These are phyloP conservation scores for Suhomyces terraborum DNA, from an alignment of 1,139 yeast genomes.

Conservation along the genomic window DNA sequence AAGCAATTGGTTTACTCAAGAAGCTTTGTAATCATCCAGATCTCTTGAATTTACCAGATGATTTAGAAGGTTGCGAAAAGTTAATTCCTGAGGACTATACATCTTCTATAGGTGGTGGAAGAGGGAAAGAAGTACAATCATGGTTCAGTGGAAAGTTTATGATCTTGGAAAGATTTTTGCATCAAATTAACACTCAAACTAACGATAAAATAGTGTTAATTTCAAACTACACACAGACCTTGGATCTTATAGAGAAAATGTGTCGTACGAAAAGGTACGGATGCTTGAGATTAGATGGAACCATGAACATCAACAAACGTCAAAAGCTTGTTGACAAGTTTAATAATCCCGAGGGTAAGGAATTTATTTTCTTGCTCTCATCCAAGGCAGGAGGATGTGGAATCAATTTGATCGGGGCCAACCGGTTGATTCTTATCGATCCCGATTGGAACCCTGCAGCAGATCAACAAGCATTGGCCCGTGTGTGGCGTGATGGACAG, in stretches of 20 bases:
- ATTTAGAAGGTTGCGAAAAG: conserved; percentile 65
- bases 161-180: conserved; percentile 73
- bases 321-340: conserved; percentile 90
- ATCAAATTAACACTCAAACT: conserved; percentile 74
- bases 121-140: conserved; percentile 58
- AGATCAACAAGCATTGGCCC: conserved; percentile 95
- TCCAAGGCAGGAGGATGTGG: conserved; percentile 99
- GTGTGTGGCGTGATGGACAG: conserved; percentile 99
- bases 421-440: conserved; percentile 81
- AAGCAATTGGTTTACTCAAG: conserved; percentile 85
- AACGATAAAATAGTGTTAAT: conserved; percentile 93
- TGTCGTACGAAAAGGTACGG: conserved; percentile 80
- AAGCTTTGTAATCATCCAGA: conserved; percentile 95
- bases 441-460: conserved; percentile 99
- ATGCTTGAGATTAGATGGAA: conserved; percentile 84
- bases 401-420: conserved; percentile 94
- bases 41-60: conserved; percentile 71
- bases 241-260: conserved; percentile 85
- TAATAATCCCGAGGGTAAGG: conserved; percentile 87
- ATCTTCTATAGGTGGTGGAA: conserved; percentile 36
- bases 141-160: conserved; percentile 64
- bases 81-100: conserved; percentile 77
- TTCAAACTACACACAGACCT: conserved; percentile 91
- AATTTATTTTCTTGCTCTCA: conserved; percentile 83
- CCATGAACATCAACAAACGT: conserved; percentile 87